A percentile compares a stretch with the other conserved stretches of the same genome.
phyloP scores from a whole-genome alignment of 345 rosid genomes.

The Lagerstroemia speciosa region DNA sequence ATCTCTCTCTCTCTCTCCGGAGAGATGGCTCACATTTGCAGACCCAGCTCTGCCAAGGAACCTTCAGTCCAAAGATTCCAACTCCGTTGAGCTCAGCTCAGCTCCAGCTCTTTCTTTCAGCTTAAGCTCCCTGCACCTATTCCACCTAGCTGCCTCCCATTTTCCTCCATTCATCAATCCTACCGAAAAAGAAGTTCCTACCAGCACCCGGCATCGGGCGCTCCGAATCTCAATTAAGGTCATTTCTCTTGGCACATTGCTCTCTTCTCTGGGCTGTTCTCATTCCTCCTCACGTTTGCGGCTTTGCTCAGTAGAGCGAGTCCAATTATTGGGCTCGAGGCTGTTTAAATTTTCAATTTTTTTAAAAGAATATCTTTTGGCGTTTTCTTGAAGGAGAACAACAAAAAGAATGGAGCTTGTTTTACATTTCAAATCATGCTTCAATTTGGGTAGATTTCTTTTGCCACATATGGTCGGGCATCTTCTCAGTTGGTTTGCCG shows the following conservation, averaged over 20 bases:
- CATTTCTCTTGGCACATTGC: background rate
- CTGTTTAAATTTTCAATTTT: background rate
- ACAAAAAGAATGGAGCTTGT: background rate
- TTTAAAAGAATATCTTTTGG: background rate
- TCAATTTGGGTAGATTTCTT: background rate
- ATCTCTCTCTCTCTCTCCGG: conserved; percentile 7
- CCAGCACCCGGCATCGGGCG: background rate
- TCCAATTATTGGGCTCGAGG: background rate
- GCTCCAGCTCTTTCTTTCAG: conserved; percentile 30
- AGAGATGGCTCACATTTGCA: background rate
- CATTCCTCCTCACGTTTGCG: background rate
- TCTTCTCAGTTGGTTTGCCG: background rate
- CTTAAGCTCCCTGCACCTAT: conserved; percentile 25
- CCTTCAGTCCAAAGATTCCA: conserved; percentile 32
- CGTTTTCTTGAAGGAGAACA: background rate
- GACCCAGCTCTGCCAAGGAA: conserved; percentile 15
- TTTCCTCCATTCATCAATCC: conserved; percentile 5
- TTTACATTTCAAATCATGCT: background rate
- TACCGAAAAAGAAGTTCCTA: background rate
- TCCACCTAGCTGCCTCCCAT: conserved; percentile 7
- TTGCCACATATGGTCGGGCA: conserved; percentile 9
- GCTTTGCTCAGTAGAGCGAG: background rate
- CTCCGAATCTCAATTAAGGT: background rate
- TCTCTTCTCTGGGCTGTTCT: background rate
- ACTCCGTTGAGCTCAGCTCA: background rate